A percentile compares a stretch with the other conserved stretches of the same genome.
phyloP scores from a whole-genome alignment of 2,329 filamentous ascomycete species.

The Trichophyton equinum region DNA sequence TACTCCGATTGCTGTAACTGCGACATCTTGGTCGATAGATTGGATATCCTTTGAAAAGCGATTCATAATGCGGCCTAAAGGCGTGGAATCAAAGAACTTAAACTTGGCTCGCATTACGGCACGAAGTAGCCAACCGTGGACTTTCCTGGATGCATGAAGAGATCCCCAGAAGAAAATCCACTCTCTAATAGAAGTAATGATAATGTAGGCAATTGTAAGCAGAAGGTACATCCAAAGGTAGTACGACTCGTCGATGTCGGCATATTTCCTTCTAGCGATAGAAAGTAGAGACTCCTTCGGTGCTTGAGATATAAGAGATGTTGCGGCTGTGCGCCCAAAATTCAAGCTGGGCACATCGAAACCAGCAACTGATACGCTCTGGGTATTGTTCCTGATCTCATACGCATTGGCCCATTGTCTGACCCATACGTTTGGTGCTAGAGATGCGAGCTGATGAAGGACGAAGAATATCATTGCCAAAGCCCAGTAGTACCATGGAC shows the following conservation, averaged over 20 bases:
- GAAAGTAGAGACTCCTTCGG: conserved; percentile 16
- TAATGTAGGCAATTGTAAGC: conserved; percentile 63
- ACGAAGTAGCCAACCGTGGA: conserved; percentile 67
- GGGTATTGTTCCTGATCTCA: conserved; percentile 33
- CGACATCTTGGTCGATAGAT: conserved; percentile 88
- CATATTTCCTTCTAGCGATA: conserved; percentile 14
- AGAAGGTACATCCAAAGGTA: conserved; percentile 73
- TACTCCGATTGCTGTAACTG: conserved; percentile 72
- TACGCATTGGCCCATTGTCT: conserved; percentile 92
- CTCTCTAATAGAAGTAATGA: conserved; percentile 73
- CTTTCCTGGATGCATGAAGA: conserved; percentile 68
- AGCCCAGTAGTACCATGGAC: conserved; percentile 92
- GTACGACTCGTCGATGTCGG: conserved; percentile 63
- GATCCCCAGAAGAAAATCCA: conserved; percentile 87
- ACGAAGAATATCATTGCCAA: conserved; percentile 62
- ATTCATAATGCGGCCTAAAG: conserved; percentile 93
- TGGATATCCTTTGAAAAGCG: conserved; percentile 97
- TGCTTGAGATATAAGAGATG: conserved; percentile 21
- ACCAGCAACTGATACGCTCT: conserved; percentile 13
- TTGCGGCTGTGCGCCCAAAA: conserved; percentile 24
- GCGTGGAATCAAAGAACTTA: conserved; percentile 94
- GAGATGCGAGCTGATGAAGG: conserved; percentile 69
- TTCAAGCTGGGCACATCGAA: conserved; percentile 26
- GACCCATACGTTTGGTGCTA: conserved; percentile 91
- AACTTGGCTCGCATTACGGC: conserved; percentile 81